These are phyloP conservation scores for Taiozyma sp. DNA, from an alignment of 1,139 yeast species.

Conservation along the genomic window DNA sequence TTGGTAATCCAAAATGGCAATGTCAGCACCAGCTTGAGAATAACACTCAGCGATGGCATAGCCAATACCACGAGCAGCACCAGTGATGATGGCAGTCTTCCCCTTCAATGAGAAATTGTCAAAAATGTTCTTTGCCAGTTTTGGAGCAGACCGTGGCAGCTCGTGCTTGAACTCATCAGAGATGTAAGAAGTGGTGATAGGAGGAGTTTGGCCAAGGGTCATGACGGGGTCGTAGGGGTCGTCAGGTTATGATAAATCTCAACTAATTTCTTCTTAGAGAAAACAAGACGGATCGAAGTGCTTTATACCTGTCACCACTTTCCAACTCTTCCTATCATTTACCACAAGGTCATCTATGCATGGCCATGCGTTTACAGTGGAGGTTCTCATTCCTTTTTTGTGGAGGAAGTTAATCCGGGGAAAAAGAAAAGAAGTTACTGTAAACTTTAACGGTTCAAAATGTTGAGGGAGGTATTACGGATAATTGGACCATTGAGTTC, in stretches of 20 bases:
- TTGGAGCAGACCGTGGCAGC: slow-evolving; percentile 26
- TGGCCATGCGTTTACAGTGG: not conserved
- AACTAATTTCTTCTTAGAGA: too few relatives aligned
- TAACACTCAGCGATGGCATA: slow-evolving; percentile 59
- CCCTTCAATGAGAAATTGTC: slow-evolving; percentile 67
- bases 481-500: too few relatives aligned
- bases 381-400: slow-evolving; percentile 1
- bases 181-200: slow-evolving; percentile 24
- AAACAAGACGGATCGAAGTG: not conserved
- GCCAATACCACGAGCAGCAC: slow-evolving; percentile 72
- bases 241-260: too few relatives aligned
- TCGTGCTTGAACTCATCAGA: slow-evolving; percentile 25
- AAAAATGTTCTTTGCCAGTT: slow-evolving; percentile 28
- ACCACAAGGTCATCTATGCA: slow-evolving; percentile 1
- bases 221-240: not conserved
- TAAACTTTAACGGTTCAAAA: too few relatives aligned
- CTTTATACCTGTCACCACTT: not conserved
- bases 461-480: too few relatives aligned
- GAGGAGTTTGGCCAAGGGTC: not conserved
- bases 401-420: slow-evolving; percentile 2
- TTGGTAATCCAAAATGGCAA: slow-evolving; percentile 70
- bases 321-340: not conserved
- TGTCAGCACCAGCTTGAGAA: slow-evolving; percentile 87
- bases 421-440: not conserved
- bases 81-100: slow-evolving; percentile 79